Percentiles rank a stretch among this genome's conserved stretches.
Evolutionary conservation across 1,139 yeast species (phyloP).

Genomic region (Arxiozyma slooffiae): DNA sequence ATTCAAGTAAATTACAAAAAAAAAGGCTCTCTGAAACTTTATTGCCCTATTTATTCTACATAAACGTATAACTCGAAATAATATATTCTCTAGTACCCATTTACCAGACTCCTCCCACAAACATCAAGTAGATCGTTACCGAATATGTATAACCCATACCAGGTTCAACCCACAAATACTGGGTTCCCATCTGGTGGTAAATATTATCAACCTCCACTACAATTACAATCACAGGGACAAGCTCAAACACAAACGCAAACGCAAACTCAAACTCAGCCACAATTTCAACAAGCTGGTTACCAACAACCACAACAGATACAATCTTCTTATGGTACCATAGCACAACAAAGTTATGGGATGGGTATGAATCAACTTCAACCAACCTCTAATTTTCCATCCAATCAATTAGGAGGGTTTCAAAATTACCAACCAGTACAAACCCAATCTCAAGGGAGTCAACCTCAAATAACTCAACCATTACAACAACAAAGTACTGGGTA

Average conservation of each 20-base stretch:
- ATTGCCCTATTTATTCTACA: not conserved
- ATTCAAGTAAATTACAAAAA: not conserved
- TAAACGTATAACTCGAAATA: not conserved
- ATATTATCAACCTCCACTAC: constrained; percentile 7
- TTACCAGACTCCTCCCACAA: not conserved
- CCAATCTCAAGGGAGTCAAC: constrained; percentile 4
- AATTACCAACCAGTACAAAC: constrained; percentile 4
- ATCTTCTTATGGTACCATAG: not conserved
- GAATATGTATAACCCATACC: constrained; percentile 13
- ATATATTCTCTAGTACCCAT: no score
- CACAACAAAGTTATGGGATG: constrained; percentile 3
- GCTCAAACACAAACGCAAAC: constrained; percentile 9
- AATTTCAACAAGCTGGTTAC: not conserved
- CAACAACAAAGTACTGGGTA: constrained; percentile 11
- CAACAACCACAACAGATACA: constrained; percentile 7
- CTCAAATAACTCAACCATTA: constrained; percentile 7
- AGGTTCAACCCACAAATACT: constrained; percentile 7
- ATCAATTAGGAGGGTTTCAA: constrained; percentile 2
- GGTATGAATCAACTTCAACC: constrained; percentile 11
- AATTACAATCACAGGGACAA: constrained; percentile 5
- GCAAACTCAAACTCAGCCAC: constrained; percentile 4
- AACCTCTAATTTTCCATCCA: constrained; percentile 3
- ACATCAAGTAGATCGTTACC: not conserved
- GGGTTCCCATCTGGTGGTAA: constrained; percentile 7
- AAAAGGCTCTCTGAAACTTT: not conserved